Base-by-base conservation (phyloP, 352 stramenopile genomes). In the Phytophthora lateralis region DNA sequence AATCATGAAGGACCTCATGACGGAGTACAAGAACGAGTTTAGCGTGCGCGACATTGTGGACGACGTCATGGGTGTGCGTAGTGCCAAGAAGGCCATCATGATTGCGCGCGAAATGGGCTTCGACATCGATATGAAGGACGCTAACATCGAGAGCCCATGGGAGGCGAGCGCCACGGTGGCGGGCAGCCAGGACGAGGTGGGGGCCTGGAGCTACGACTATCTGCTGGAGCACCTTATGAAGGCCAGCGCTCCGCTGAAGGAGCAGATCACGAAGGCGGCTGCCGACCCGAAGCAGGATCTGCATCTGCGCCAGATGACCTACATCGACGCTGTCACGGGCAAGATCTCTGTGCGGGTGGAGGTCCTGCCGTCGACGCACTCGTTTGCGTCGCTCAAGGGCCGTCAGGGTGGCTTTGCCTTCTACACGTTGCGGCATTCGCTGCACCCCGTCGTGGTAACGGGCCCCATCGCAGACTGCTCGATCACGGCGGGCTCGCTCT, bases 21-120 rank as follows among this genome's bases (percentile, higher is more conserved):
- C 45, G 2, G 45, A 70, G 32, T 79, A 83, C 71, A 75, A 75
- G 53, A 56, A 73, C 49, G 64, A 71, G 21, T 62, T 93, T 47
- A 81, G 59, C 21, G 75, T 90, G 46, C 71, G 72, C 18, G 82
- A 93, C 29, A 82, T 98, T 15, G 82, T 97, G n/a, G 93, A 98
- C 46, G 93, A 98, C 82, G 71, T 98, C 44, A 94, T 76, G 59
- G 94, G 95, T 39, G 71, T 93, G 30, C 93, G 93, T 52, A 90
- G 82, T 29, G 90, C 91, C 42, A 90, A 96, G 63, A 96, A 93
- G 59, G 78, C 97, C 1, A 89, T 98, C 59, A 80, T 98, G 48
- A 77, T 99, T 39, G 95, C 90, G n/a, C 86, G 90, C 12, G 95
- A 98, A 58, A 78, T 99, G 29, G 93, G 93, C 6, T 87, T 98